A percentile compares a stretch with the other conserved stretches of the same genome.
phyloP scores from a whole-genome alignment of 257 asterid genomes.

The Gentiana macrophylla region DNA sequence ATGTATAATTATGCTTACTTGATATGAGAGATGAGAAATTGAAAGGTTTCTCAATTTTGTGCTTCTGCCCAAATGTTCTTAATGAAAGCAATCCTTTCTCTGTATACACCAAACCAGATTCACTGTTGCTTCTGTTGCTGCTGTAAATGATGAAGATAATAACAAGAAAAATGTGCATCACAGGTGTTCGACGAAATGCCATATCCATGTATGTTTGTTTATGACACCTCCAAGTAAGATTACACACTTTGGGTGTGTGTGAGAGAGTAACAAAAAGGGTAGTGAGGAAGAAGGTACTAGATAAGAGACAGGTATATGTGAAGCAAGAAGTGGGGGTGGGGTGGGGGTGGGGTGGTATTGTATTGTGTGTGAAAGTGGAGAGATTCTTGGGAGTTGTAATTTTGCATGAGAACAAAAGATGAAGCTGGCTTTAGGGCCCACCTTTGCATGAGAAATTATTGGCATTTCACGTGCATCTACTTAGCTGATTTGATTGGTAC shows the following conservation, averaged over 20 bases:
- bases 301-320: neutral
- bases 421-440: slow-evolving; percentile 65
- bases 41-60: slow-evolving; percentile 7
- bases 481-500: slow-evolving; percentile 2
- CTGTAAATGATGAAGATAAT: slow-evolving; percentile 16
- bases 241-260: neutral
- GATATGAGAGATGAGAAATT: slow-evolving; percentile 33
- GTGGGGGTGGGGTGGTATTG: slow-evolving; percentile 9
- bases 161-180: slow-evolving; percentile 1
- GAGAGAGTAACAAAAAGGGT: neutral
- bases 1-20: slow-evolving; percentile 33
- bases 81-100: slow-evolving; percentile 38
- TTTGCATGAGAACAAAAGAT: slow-evolving; percentile 60
- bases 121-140: slow-evolving; percentile 11
- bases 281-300: neutral
- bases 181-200: slow-evolving; percentile 2
- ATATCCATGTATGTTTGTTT: neutral
- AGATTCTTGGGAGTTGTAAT: slow-evolving; percentile 57
- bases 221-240: too few species aligned
- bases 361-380: slow-evolving; percentile 8
- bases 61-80: slow-evolving; percentile 20
- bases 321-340: neutral
- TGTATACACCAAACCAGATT: slow-evolving; percentile 16
- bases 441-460: slow-evolving; percentile 93
- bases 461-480: slow-evolving; percentile 76